These are phyloP conservation scores for Sugiyamaella mastotermitis DNA, from an alignment of 805 yeast genomes.

Conservation along the genomic window DNA sequence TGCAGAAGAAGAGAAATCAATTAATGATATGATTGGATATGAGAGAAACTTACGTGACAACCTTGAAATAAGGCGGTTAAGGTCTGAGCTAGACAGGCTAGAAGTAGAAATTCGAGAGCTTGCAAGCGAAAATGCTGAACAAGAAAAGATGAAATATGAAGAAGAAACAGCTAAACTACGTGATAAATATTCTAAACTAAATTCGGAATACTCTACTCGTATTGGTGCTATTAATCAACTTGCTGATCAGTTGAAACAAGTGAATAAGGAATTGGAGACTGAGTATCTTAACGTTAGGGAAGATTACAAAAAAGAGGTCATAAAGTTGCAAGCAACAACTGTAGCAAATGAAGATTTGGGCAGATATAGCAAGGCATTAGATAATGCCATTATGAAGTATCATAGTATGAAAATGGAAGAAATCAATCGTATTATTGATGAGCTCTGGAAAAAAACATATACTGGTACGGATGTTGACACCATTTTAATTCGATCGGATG, in stretches of 20 bases:
- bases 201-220: conserved; percentile 65
- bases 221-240: conserved; percentile 83
- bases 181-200: conserved; percentile 45
- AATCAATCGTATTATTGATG: conserved; percentile 80
- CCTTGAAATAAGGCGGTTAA: conserved; percentile 47
- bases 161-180: conserved; percentile 46
- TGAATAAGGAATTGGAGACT: conserved; percentile 53
- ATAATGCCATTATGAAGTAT: conserved; percentile 86
- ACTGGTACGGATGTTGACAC: conserved; percentile 94
- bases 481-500: conserved; percentile 79
- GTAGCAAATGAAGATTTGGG: conserved; percentile 76
- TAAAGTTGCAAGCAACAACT: conserved; percentile 67
- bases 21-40: conserved; percentile 53
- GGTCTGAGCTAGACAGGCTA: conserved; percentile 33
- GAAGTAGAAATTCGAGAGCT: conserved; percentile 39
- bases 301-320: conserved; percentile 62
- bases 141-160: conserved; percentile 56
- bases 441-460: conserved; percentile 89
- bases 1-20: conserved; percentile 34
- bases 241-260: conserved; percentile 55
- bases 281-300: conserved; percentile 68
- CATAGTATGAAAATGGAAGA: conserved; percentile 91
- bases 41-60: conserved; percentile 62
- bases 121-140: conserved; percentile 53
- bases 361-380: conserved; percentile 79